Conservation (phyloP, 2,329 filamentous ascomycete species). For the Metarhizium rileyi region DNA sequence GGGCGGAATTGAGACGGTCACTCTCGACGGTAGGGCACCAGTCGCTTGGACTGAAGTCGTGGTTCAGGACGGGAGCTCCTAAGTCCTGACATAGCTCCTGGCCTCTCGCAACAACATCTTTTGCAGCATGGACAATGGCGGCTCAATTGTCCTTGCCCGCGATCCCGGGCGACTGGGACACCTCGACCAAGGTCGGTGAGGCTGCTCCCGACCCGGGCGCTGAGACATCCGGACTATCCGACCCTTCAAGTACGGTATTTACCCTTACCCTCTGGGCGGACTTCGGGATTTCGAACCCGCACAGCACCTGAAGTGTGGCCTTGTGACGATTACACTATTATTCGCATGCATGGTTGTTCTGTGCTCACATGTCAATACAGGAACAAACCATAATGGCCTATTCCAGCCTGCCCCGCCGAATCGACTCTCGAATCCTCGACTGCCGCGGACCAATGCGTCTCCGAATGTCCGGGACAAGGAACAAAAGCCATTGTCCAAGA, state of each 20-base stretch:
- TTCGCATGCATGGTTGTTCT: not conserved
- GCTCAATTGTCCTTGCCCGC: conserved; percentile 18
- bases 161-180: conserved; percentile 17
- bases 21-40: not conserved
- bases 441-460: conserved; percentile 53
- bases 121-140: conserved; percentile 28
- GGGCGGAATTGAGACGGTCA: not conserved
- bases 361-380: conserved; percentile 4
- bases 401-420: conserved; percentile 8
- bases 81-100: not conserved
- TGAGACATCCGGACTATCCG: conserved; percentile 17
- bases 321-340: not conserved
- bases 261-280: not conserved
- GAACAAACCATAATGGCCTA: conserved; percentile 4
- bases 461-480: conserved; percentile 25
- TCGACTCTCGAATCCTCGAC: conserved; percentile 14
- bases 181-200: conserved; percentile 16
- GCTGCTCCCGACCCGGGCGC: conserved; percentile 14
- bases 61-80: not conserved
- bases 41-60: not conserved
- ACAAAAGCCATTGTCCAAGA: conserved; percentile 17
- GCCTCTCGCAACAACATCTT: not conserved
- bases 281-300: not conserved
- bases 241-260: conserved; percentile 20
- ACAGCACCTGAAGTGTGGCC: not conserved